A percentile compares a stretch with the other conserved stretches of the same genome.
These are phyloP conservation scores for Debaryomyces robertsiae DNA, from an alignment of 1,139 yeast genomes.

Conservation along the genomic window DNA sequence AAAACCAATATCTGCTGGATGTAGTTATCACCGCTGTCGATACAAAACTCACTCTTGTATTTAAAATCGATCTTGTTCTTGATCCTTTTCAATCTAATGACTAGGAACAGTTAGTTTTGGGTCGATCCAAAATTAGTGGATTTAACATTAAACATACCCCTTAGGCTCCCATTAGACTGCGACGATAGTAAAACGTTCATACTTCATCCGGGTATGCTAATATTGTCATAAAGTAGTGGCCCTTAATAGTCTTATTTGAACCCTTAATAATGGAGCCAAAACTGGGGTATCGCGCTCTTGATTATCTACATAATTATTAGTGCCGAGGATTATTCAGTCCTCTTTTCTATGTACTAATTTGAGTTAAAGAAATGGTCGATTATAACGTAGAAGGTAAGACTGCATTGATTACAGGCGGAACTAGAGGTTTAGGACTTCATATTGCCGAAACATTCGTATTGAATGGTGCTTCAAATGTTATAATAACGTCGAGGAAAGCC, in stretches of 20 bases:
- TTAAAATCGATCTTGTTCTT: constrained; percentile 15
- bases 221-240: neutral
- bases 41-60: constrained; percentile 23
- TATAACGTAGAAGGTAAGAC: constrained; percentile 12
- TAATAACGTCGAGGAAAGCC: constrained; percentile 8
- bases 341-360: neutral
- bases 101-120: constrained; percentile 16
- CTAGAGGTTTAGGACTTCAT: constrained; percentile 16
- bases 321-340: no score
- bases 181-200: constrained; percentile 26
- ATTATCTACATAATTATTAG: neutral
- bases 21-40: constrained; percentile 21
- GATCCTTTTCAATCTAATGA: constrained; percentile 17
- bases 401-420: constrained; percentile 17
- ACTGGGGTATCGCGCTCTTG: constrained; percentile 9
- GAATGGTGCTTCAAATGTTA: constrained; percentile 7
- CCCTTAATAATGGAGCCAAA: constrained; percentile 2
- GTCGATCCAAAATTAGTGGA: neutral
- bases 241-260: neutral
- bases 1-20: constrained; percentile 26
- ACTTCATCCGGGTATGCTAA: constrained; percentile 7
- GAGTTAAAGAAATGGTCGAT: constrained; percentile 1
- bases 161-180: constrained; percentile 24
- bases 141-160: constrained; percentile 23
- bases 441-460: constrained; percentile 13